Evolutionary conservation across 257 asterid genomes (phyloP).

Genomic region (Gardenia jasminoides): DNA sequence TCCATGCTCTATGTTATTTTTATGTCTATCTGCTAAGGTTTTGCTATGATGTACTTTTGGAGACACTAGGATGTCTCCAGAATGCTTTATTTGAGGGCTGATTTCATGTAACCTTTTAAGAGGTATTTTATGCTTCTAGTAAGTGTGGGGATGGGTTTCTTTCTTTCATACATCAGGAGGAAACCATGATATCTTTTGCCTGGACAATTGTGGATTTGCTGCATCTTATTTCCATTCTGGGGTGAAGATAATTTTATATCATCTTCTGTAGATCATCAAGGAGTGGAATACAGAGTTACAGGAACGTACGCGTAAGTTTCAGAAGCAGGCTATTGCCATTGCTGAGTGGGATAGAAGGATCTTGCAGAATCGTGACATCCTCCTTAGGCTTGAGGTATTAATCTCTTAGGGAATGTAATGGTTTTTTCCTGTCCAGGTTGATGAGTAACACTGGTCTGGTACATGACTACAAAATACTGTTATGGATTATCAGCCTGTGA

Average conservation of each 20-base stretch:
- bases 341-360: conserved; percentile 98
- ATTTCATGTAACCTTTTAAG: not conserved
- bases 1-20: not conserved
- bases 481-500: not conserved
- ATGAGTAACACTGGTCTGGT: not conserved
- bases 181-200: not conserved
- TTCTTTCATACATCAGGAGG: not conserved
- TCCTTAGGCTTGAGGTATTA: conserved; percentile 81
- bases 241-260: conserved; percentile 5
- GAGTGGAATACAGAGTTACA: conserved; percentile 95
- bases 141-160: not conserved
- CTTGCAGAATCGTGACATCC: conserved; percentile 91
- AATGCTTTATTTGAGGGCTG: not conserved
- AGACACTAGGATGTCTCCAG: not conserved
- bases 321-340: conserved; percentile 88
- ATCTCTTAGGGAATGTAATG: not conserved
- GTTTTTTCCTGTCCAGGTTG: not conserved
- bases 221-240: not conserved
- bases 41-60: not conserved
- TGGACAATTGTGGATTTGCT: not conserved
- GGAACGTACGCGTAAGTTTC: conserved; percentile 84
- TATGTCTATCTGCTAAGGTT: not conserved
- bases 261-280: conserved; percentile 72
- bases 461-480: not conserved
- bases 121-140: not conserved